Base-by-base conservation (phyloP, 1,284 basidiomycete species). In the Trichosporon sp. region DNA sequence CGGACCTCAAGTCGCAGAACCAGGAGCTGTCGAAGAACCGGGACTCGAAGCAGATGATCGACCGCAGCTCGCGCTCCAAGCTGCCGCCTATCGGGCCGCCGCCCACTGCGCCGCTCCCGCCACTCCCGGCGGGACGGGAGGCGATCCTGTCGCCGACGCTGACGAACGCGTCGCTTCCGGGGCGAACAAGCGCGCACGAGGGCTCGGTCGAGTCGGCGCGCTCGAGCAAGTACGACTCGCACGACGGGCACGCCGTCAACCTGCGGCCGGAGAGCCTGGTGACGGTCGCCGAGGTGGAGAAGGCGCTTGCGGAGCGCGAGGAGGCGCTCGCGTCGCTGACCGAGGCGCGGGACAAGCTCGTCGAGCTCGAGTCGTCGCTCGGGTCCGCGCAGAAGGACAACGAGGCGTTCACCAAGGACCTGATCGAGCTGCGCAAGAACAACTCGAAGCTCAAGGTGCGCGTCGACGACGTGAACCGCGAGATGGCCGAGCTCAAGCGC, bases 61-160 rank as follows among this genome's bases (percentile, higher is more conserved):
- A 66, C 44, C 65, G 72, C 51, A 38, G 63, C n/a, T 75, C 68
- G 35, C 64, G 72, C 31, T 70, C 72, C 18, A 72, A 70, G 70
- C 68, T 73, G 3, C 80, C 80, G 9, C 80, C 80, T 21, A 78
- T 78, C 62, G 78, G 78, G 21, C 80, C 80, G 9, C 80, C 80
- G 13, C 80, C 80, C 1, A 77, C 73, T 18, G 73, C 78, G 3
- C 79, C 80, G 9, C 67, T 82, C 4, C 80, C 80, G 21, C 79
- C 79, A 3, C 69, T 79, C 6, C 80, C 80, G 21, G 65, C 73
- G 63, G 62, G 74, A 53, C 62, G 70, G 69, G 67, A 72, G 68
- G 70, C 65, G 15, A 66, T 70, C 51, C 66, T 73, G 23, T 71
- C 68, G n/a, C 70, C 62, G n/a, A 65, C 69, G 44, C 70, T 68